phyloP scores from a whole-genome alignment of 306 rosid genomes.

The Benincasa hispida region DNA sequence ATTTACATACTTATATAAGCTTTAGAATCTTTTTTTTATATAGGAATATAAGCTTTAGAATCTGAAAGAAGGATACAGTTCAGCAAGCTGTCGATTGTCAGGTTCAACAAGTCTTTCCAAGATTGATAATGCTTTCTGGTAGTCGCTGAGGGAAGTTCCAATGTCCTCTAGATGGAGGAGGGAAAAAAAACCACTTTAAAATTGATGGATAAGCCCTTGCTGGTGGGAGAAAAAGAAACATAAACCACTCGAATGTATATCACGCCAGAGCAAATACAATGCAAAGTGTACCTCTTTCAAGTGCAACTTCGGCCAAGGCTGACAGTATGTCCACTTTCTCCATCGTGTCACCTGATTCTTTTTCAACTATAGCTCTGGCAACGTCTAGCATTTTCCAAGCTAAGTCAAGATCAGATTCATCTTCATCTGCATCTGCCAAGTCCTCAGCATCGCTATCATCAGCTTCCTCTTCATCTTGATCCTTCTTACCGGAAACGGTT shows the following conservation, averaged over 20 bases:
- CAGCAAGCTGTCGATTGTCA: conserved; percentile 72
- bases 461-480: conserved; percentile 43
- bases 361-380: conserved; percentile 92
- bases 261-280: not conserved
- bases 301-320: conserved; percentile 81
- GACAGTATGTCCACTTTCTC: conserved; percentile 88
- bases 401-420: conserved; percentile 84
- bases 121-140: conserved; percentile 67
- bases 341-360: conserved; percentile 56
- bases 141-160: conserved; percentile 81
- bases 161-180: conserved; percentile 66
- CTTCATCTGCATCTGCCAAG: conserved; percentile 79
- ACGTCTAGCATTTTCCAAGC: conserved; percentile 99
- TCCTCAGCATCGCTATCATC: conserved; percentile 62
- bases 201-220: not conserved
- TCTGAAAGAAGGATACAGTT: conserved; percentile 66
- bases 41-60: no score
- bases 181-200: not conserved
- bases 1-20: not conserved
- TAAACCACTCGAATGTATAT: not conserved
- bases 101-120: conserved; percentile 78
- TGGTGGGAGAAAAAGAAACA: not conserved
- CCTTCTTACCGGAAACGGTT: conserved; percentile 30
- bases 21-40: no score
- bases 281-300: conserved; percentile 66